These are phyloP conservation scores for Tanacetum coccineum DNA, from an alignment of 129 eudicot species.

Conservation along the genomic window DNA sequence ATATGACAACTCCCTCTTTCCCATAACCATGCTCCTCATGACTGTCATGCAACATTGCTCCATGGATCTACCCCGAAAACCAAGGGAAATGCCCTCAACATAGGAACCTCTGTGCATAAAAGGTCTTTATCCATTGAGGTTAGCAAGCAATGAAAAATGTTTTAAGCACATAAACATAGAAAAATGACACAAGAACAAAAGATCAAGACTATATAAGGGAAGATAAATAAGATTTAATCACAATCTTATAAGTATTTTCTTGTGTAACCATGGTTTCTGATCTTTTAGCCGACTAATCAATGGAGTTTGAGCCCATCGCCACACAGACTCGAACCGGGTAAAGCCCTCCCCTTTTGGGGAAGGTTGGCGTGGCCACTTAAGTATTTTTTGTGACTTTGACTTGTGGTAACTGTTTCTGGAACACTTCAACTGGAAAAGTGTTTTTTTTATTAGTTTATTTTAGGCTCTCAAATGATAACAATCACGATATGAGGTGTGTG, in stretches of 20 bases:
- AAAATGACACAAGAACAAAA: neutral
- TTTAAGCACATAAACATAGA: neutral
- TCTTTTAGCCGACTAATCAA: no score
- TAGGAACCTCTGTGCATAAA: neutral
- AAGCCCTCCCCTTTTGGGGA: no score
- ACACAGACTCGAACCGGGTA: no score
- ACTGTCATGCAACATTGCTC: no score
- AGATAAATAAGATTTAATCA: conserved; percentile 6
- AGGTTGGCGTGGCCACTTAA: no score
- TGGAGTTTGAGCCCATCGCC: no score
- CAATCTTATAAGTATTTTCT: no score
- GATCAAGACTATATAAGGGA: neutral
- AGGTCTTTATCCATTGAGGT: neutral
- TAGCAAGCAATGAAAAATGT: neutral
- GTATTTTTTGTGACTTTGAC: conserved; percentile 6
- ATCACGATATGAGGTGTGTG: neutral
- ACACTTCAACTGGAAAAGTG: neutral
- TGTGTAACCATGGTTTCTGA: no score
- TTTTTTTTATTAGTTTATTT: neutral
- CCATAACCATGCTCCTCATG: no score
- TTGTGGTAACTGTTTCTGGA: no score
- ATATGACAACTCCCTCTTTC: no score
- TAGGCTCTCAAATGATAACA: neutral
- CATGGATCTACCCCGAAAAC: neutral
- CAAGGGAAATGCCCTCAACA: neutral